Base-by-base conservation (phyloP, 768 basidiomycete species). In the Astraeus odoratus region DNA sequence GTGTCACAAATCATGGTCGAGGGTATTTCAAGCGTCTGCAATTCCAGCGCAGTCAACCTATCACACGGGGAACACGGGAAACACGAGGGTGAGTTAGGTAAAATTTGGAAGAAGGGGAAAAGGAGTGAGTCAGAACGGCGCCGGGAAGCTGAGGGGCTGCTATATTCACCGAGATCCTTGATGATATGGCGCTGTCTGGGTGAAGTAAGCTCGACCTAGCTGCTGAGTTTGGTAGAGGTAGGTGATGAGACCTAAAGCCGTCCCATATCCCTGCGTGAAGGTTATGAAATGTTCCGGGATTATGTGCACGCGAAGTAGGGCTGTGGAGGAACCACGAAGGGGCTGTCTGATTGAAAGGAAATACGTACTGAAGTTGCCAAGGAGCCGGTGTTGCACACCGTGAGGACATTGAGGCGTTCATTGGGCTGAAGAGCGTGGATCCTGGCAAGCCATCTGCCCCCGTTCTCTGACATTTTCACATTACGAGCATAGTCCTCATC, bases 351-450 rank as follows among this genome's bases (percentile, higher is more conserved):
- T 15, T 18, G 34, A 22, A 36, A 23, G 12, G 45, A 26, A 23
- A 25, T 83, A 41, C 42, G 44, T 53, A 92, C 92, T 24, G 92
- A 95, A 8, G 93, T 96, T 1, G 95, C 94, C 51, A 98, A 74
- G 19, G 86, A 90, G 4, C 94, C 94, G n/a, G 94, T 98, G 63
- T 97, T 97, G 69, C 94, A 97, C 9, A 97, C 90, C 13, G 94
- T 96, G 63, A 96, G 68, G 16, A 95, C 78, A 58, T 88, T 92
- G 47, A 96, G 63, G 30, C 68, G 73, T 36, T 68, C 68, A 22
- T 67, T 69, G 15, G 69, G 59, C 6, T 60, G 63, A 26, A 67
- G 66, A 10, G 51, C 52, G 25, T 60, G 50, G 26, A 50, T 52
- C 31, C 78, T 64, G 29, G 82, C 58, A 29, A 96, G 68, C 94